These are phyloP conservation scores for Anethum foeniculum DNA, from an alignment of 140 eudicot species.

Conservation along the genomic window DNA sequence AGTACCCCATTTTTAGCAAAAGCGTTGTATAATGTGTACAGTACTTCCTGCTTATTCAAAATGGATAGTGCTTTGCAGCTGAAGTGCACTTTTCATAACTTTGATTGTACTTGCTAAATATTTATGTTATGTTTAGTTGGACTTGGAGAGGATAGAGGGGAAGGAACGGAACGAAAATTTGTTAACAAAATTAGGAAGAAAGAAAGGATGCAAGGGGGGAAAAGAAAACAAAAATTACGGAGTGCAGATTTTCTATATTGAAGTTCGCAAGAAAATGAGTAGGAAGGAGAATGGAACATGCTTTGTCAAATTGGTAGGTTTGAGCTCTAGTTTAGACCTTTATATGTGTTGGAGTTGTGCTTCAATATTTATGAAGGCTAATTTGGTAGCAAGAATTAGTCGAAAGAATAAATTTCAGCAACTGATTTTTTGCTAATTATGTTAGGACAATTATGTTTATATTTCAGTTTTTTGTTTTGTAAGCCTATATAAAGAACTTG, in stretches of 20 bases:
- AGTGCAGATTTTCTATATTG: background rate
- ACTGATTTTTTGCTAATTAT: no score
- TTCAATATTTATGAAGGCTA: no score
- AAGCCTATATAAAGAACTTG: no score
- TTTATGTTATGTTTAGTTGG: background rate
- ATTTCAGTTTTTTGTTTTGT: no score
- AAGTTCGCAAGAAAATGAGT: background rate
- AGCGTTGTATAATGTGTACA: background rate
- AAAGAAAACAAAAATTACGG: background rate
- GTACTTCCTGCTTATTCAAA: background rate
- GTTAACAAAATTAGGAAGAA: no score
- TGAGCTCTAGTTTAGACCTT: background rate
- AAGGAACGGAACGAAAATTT: no score
- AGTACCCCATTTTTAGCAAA: background rate
- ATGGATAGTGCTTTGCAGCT: background rate
- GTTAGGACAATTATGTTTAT: no score
- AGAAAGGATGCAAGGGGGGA: background rate
- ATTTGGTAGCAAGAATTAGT: no score
- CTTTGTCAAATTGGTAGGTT: background rate
- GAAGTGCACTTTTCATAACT: background rate
- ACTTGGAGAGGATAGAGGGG: background rate
- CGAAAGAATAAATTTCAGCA: no score
- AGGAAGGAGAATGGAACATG: background rate
- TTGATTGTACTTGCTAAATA: background rate
- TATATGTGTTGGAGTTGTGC: no score